These are phyloP conservation scores for Saccharomyces hybrid DNA, from an alignment of 1,139 yeast species.

Conservation along the genomic window DNA sequence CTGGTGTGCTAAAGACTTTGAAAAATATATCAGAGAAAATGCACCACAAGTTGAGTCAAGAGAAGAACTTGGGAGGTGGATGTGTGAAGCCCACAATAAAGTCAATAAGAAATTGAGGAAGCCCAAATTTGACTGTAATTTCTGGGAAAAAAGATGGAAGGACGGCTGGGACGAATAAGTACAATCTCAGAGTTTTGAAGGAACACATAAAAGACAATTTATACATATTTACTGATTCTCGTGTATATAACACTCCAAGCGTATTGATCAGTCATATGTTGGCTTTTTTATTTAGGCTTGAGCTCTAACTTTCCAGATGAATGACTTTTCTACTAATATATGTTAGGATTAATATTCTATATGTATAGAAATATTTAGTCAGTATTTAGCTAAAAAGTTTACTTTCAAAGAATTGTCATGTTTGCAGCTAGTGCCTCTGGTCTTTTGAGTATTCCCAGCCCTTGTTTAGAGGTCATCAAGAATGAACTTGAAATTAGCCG, in stretches of 20 bases:
- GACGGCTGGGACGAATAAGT: constrained; percentile 55
- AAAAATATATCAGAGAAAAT: constrained; percentile 48
- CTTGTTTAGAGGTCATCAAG: background rate
- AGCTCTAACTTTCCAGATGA: background rate
- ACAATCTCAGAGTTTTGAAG: background rate
- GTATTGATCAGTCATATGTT: background rate
- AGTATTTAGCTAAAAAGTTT: too few relatives aligned
- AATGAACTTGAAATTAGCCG: background rate
- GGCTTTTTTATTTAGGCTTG: background rate
- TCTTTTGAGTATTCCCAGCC: background rate
- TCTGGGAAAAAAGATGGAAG: constrained; percentile 92
- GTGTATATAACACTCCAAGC: background rate
- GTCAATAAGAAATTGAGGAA: constrained; percentile 83
- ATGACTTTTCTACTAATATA: background rate
- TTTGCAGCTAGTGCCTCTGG: background rate
- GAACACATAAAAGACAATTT: background rate
- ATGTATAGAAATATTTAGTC: background rate
- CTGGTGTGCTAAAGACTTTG: constrained; percentile 86
- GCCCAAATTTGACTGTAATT: constrained; percentile 73
- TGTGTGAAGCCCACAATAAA: constrained; percentile 90
- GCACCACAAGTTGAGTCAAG: constrained; percentile 64
- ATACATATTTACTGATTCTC: background rate
- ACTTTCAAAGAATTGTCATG: background rate
- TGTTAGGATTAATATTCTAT: background rate
- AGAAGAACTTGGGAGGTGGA: constrained; percentile 82